Percentiles rank a stretch among this genome's conserved stretches.
Conservation (phyloP, 2,329 filamentous ascomycete genomes). For the Monilinia vaccinii-corymbosi region DNA sequence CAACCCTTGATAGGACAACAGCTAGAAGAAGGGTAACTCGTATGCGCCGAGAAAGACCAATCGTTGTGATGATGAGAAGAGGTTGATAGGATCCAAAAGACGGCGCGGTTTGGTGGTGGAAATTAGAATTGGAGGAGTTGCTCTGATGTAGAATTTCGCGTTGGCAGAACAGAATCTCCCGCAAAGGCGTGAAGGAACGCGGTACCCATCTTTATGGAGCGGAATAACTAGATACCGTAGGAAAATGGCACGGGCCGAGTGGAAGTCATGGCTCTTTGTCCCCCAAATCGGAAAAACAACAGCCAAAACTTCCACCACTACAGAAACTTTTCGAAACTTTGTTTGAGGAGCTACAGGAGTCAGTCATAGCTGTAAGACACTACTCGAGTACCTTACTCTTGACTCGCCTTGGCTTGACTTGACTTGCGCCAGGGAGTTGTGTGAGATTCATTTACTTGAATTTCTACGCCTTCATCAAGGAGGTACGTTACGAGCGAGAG, state of each 20-base stretch:
- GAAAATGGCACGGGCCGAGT: neutral
- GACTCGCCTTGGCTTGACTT: neutral
- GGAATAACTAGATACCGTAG: conserved; percentile 1
- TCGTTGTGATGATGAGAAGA: conserved; percentile 17
- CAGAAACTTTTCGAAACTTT: neutral
- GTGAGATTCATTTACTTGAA: neutral
- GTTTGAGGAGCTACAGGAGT: too few species aligned
- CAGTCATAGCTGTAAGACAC: neutral
- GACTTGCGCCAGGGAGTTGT: neutral
- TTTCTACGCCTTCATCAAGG: neutral
- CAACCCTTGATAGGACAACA: conserved; percentile 19
- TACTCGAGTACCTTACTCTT: neutral
- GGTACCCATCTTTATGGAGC: conserved; percentile 1
- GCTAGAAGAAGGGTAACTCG: conserved; percentile 11
- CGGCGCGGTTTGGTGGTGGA: conserved; percentile 11
- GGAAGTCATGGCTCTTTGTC: neutral
- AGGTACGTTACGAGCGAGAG: conserved; percentile 4
- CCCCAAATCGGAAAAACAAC: neutral
- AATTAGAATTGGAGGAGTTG: conserved; percentile 5
- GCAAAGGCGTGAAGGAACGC: conserved; percentile 3
- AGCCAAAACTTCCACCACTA: neutral
- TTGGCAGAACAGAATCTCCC: conserved; percentile 3
- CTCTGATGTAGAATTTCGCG: conserved; percentile 6
- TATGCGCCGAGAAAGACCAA: conserved; percentile 11
- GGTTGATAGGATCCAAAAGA: neutral